Base-by-base conservation (phyloP, 2,329 filamentous ascomycete genomes). In the Ophiostoma sp. region DNA sequence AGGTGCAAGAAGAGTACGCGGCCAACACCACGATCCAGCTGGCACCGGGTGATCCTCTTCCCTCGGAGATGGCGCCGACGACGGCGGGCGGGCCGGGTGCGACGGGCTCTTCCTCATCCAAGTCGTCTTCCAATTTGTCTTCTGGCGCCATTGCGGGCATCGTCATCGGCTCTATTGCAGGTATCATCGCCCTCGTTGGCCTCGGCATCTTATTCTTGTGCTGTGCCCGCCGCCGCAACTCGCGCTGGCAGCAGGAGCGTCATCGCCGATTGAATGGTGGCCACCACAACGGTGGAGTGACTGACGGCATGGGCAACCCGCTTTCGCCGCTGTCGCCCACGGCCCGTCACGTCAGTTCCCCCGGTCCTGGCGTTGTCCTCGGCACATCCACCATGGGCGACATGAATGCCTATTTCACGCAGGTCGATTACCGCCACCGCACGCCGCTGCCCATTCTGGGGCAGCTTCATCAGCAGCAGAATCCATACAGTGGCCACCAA, bases 91-190 rank as follows among this genome's bases (percentile, higher is more conserved):
- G 39, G 11, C 3, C 78, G 36, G 74, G 75, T 12, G 72, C 74
- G 1, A 69, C 52, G 1, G n/a, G 74, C 8, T 48, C 68, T 5
- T 70, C 76, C 1, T 57, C 59, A 3, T 57, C 61, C 7, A 55
- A 22, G 17, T 12, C 64, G 19, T 31, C 55, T 22, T 61, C 69
- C 5, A 28, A 71, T 36, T 71, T 77, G 11, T 74, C 77, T 8
- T 66, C 75, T 3, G 88, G 88, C 3, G 86, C 85, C 2, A 90
- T 91, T 36, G 88, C 87, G 0, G 90, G 89, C 4, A 89, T 91
- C 39, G 84, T 83, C 0, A 82, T 91, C 48, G 88, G 88, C 31
- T 80, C 79, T 0, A 81, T 85, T 0, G 86, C 84, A 1, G 80
- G 85, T 1, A 70, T 87, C 3, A 74, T 84, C 22, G 75, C 85